These are phyloP conservation scores for Colletotrichum godetiae DNA, from an alignment of 2,329 filamentous ascomycete species.

Conservation along the genomic window DNA sequence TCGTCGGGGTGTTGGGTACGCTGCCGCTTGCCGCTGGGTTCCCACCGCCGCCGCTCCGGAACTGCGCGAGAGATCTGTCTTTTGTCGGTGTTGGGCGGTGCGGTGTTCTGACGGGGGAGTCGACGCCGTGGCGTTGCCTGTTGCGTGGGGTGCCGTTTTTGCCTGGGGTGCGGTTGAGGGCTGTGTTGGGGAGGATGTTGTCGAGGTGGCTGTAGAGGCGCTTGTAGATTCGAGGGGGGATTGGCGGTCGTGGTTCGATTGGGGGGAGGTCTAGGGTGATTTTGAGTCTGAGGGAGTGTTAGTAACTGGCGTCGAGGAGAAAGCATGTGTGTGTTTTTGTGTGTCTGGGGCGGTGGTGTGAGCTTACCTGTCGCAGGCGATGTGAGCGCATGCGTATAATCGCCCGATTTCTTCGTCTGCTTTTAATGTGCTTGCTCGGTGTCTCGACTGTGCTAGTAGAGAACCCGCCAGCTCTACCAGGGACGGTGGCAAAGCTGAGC, in stretches of 20 bases:
- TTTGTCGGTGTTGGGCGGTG: conserved; percentile 56
- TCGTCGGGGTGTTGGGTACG: conserved; percentile 48
- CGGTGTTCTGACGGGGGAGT: conserved; percentile 39
- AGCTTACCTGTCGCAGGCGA: conserved; percentile 85
- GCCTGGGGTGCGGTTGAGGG: conserved; percentile 47
- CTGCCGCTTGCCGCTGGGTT: neutral
- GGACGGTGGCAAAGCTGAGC: conserved; percentile 73
- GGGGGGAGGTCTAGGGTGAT: conserved; percentile 80
- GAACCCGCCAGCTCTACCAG: conserved; percentile 78
- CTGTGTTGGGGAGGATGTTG: conserved; percentile 68
- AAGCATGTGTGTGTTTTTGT: neutral
- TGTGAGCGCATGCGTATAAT: conserved; percentile 84
- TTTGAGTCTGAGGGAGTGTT: conserved; percentile 70
- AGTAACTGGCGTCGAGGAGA: neutral
- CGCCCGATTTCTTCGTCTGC: conserved; percentile 90
- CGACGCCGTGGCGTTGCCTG: conserved; percentile 42
- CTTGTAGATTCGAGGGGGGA: conserved; percentile 83
- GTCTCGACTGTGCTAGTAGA: conserved; percentile 83
- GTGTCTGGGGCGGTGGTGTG: neutral
- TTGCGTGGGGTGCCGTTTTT: conserved; percentile 43
- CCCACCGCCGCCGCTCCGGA: conserved; percentile 49
- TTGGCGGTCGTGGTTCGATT: conserved; percentile 80
- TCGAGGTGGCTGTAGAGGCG: conserved; percentile 86
- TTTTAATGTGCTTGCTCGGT: conserved; percentile 81
- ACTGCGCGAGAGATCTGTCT: conserved; percentile 55